Base-by-base conservation (phyloP, 768 basidiomycete genomes). In the Ramaria sp. region DNA sequence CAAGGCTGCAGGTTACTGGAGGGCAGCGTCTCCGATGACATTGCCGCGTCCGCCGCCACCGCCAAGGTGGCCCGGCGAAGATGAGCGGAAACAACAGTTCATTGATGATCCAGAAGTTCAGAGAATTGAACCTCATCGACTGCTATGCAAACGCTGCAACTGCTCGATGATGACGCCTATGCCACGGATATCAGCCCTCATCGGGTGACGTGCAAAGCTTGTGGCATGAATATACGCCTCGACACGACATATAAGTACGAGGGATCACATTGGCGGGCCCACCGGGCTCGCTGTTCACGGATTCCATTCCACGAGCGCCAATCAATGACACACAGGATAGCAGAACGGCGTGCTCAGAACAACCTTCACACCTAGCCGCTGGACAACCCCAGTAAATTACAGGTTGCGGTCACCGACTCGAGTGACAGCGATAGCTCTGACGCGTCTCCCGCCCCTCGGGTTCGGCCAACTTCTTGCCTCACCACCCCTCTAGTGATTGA, bases 211-310 rank as follows among this genome's bases (percentile, higher is more conserved):
- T 86, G 84, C 69, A 71, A 69, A 59, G 74, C 74, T 53, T 87
- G 85, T 67, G 71, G 73, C 38, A 68, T 63, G 30, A 69, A 71
- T 13, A 85, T 87, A 68, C 84, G 84, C 65, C 77, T 87, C 27
- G 86, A 84, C 15, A 67, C 73, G 33, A 86, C 86, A 69, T 83
- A 81, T 66, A 72, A 73, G 20, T 87, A 76, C 62, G 85, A 87
- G 62, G 74, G 75, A 31, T 78, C 77, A 63, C 84, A 87, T 66
- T 87, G 85, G 85, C 65, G 70, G 46, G 82, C 78, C 61, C 85
- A 87, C 63, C 74, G 79, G 33, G 72, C 72, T 41, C 74, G 83
- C 31, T 87, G 85, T 65, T 7, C 47, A n/a, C 55, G 31, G 3
- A 57, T 57, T 11, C 55, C 55, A 49, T 48, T 57, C 20, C 55